Percentiles rank a stretch among this genome's conserved stretches.
phyloP scores from a whole-genome alignment of 371 early-diverging fungal species.

The Mucor indicus region DNA sequence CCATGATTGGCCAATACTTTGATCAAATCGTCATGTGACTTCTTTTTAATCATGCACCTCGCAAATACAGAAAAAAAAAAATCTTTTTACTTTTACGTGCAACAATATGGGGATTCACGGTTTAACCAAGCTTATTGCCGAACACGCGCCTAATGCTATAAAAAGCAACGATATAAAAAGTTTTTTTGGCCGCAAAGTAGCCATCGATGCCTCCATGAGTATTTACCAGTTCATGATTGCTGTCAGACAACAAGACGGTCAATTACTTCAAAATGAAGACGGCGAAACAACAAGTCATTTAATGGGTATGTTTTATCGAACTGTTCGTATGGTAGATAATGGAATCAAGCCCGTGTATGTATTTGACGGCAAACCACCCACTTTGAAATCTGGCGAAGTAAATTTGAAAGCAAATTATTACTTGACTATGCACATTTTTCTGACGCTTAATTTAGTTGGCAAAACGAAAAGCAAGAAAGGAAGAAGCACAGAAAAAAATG shows the following conservation, averaged over 20 bases:
- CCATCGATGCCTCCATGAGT: slow-evolving; percentile 98
- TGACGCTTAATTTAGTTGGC: slow-evolving; percentile 44
- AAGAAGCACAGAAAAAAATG: slow-evolving; percentile 77
- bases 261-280: slow-evolving; percentile 80
- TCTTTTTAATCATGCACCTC: too few species aligned
- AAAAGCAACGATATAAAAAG: slow-evolving; percentile 83
- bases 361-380: slow-evolving; percentile 99
- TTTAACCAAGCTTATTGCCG: slow-evolving; percentile 92
- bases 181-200: slow-evolving; percentile 96
- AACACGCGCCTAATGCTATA: slow-evolving; percentile 87
- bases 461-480: slow-evolving; percentile 83
- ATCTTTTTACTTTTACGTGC: too few species aligned
- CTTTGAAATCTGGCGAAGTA: slow-evolving; percentile 92
- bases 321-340: slow-evolving; percentile 97
- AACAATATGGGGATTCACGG: slow-evolving; percentile 89
- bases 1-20: too few species aligned
- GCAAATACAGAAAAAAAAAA: too few species aligned
- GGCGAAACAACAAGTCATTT: slow-evolving; percentile 98
- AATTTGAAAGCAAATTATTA: background rate
- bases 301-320: slow-evolving; percentile 98
- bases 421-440: background rate
- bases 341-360: slow-evolving; percentile 99
- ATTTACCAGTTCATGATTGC: slow-evolving; percentile 99
- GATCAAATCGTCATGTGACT: too few species aligned
- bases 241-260: slow-evolving; percentile 91